Percentiles rank a stretch among this genome's conserved stretches.
These are phyloP conservation scores for Podaxis sp. DNA, from an alignment of 768 basidiomycete genomes.

Conservation along the genomic window DNA sequence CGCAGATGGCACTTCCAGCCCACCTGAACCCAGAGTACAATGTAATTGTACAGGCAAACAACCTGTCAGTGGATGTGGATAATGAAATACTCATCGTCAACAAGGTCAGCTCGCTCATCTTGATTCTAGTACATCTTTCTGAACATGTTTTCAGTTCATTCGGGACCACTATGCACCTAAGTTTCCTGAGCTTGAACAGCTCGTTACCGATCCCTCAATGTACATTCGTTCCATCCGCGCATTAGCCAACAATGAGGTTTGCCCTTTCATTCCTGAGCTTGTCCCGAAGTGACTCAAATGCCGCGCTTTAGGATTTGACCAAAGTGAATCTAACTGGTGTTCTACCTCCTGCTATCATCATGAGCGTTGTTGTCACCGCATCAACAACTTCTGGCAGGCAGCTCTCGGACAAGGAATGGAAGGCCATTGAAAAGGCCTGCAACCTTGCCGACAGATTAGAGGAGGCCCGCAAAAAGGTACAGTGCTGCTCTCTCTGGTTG, in stretches of 20 bases:
- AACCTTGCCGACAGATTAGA: constrained; percentile 88
- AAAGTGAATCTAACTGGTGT: constrained; percentile 80
- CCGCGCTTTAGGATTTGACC: constrained; percentile 65
- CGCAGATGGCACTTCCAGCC: constrained; percentile 75
- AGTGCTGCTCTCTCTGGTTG: neutral
- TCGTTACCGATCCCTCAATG: constrained; percentile 88
- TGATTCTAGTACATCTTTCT: constrained; percentile 12
- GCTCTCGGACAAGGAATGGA: constrained; percentile 71
- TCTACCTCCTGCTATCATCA: constrained; percentile 85
- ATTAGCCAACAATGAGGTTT: constrained; percentile 79
- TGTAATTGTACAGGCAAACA: constrained; percentile 96
- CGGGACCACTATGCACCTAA: constrained; percentile 94
- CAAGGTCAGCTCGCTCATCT: constrained; percentile 53
- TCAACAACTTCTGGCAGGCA: constrained; percentile 83
- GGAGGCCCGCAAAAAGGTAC: constrained; percentile 84
- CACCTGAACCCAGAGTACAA: constrained; percentile 95
- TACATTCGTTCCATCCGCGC: constrained; percentile 90
- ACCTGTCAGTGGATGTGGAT: constrained; percentile 96
- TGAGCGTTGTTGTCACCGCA: constrained; percentile 95
- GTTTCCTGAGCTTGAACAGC: constrained; percentile 96
- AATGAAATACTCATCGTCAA: constrained; percentile 97
- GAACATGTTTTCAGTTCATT: constrained; percentile 66
- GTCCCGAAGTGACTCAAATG: constrained; percentile 6
- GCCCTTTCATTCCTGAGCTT: constrained; percentile 17
- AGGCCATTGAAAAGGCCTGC: constrained; percentile 79